A percentile compares a stretch with the other conserved stretches of the same genome.
These are phyloP conservation scores for Metschnikowia similis DNA, from an alignment of 805 yeast genomes.

Conservation along the genomic window DNA sequence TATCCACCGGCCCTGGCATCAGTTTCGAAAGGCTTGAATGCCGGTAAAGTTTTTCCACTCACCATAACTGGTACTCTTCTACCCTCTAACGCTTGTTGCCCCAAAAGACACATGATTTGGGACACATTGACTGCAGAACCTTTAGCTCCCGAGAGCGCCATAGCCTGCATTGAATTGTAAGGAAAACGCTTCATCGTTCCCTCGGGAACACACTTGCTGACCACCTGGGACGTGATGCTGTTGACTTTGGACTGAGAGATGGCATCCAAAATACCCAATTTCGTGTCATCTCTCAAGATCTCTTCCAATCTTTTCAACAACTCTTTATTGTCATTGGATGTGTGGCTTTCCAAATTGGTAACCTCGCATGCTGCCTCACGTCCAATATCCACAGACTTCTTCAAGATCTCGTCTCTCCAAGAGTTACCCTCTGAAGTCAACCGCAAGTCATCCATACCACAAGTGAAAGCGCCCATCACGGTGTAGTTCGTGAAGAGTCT, in stretches of 20 bases:
- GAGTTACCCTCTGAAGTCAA: slow-evolving; percentile 86
- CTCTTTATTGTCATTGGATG: slow-evolving; percentile 56
- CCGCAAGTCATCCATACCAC: slow-evolving; percentile 99
- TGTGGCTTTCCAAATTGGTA: slow-evolving; percentile 64
- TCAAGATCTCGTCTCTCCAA: slow-evolving; percentile 81
- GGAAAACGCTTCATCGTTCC: slow-evolving; percentile 97
- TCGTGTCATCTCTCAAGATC: slow-evolving; percentile 87
- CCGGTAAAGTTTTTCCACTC: slow-evolving; percentile 93
- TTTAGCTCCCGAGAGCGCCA: slow-evolving; percentile 99
- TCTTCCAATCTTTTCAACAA: slow-evolving; percentile 87
- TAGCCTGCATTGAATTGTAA: slow-evolving; percentile 93
- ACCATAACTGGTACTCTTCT: slow-evolving; percentile 99
- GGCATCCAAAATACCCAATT: slow-evolving; percentile 91
- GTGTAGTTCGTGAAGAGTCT: slow-evolving; percentile 91
- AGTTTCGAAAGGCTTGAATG: slow-evolving; percentile 94
- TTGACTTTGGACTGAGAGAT: slow-evolving; percentile 92
- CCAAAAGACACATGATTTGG: slow-evolving; percentile 98
- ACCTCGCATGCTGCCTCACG: slow-evolving; percentile 92
- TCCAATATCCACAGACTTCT: slow-evolving; percentile 77
- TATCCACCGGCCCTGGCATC: slow-evolving; percentile 99
- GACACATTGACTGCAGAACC: slow-evolving; percentile 98
- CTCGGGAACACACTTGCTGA: slow-evolving; percentile 87
- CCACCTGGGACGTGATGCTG: slow-evolving; percentile 90
- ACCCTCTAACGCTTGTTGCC: slow-evolving; percentile 99
- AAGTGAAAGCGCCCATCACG: slow-evolving; percentile 89